These are phyloP conservation scores for Phaeotremella fagi DNA, from an alignment of 768 basidiomycete species.

Conservation along the genomic window DNA sequence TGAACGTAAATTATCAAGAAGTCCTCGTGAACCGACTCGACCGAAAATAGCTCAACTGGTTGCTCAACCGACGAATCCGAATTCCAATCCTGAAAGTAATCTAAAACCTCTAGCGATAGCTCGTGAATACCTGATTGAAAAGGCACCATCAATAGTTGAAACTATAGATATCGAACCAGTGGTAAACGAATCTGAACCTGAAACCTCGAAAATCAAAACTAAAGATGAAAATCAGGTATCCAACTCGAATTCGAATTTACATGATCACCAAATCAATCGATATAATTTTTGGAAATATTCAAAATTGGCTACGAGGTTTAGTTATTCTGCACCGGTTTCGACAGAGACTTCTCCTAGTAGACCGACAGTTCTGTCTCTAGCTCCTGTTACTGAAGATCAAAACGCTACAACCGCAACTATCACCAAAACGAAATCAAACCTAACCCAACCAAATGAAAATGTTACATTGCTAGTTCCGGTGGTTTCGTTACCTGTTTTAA, in stretches of 20 bases:
- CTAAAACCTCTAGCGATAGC: conserved; percentile 34
- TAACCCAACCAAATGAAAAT: background rate
- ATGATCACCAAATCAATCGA: background rate
- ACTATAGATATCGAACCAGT: background rate
- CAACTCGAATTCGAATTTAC: no score
- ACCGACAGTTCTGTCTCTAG: conserved; percentile 4
- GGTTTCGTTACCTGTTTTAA: conserved; percentile 54
- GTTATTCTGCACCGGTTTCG: background rate
- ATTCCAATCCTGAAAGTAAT: no score
- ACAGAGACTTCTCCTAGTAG: background rate
- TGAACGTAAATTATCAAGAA: conserved; percentile 10
- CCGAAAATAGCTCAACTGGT: conserved; percentile 26
- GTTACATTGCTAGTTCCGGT: background rate
- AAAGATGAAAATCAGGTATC: no score
- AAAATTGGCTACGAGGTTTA: conserved; percentile 4
- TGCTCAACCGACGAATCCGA: no score
- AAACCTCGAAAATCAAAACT: background rate
- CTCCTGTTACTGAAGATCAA: background rate
- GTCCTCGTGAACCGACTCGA: conserved; percentile 10
- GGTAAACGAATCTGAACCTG: background rate
- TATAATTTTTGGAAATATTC: conserved; percentile 24
- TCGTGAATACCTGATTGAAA: conserved; percentile 5
- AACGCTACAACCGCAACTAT: background rate
- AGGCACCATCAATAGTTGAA: background rate
- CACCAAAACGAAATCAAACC: background rate